Conservation (phyloP, 441 rosid species). For the Kokia cookei region DNA sequence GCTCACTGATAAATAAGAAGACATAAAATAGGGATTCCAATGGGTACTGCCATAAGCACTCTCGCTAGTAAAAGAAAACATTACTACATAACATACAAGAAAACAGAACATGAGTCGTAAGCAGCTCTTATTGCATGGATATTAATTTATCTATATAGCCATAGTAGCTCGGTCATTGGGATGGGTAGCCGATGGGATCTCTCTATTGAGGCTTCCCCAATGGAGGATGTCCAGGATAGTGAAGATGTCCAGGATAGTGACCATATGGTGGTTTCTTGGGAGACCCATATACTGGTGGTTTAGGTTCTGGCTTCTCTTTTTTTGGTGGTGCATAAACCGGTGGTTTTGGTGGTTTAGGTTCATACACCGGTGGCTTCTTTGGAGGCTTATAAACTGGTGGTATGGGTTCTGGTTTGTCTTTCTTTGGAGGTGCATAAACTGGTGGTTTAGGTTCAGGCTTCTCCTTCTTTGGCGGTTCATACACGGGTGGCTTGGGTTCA, state of each 20-base stretch:
- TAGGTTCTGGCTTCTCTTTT: slow-evolving; percentile 1
- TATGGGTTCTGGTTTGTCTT: slow-evolving; percentile 3
- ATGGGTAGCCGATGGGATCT: neutral
- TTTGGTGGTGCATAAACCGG: neutral
- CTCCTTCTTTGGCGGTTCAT: slow-evolving; percentile 12
- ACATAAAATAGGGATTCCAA: neutral
- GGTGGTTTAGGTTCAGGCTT: slow-evolving; percentile 1
- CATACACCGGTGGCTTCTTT: neutral
- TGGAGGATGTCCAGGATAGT: slow-evolving; percentile 14
- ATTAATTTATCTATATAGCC: neutral
- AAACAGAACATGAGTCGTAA: neutral
- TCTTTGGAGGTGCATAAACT: slow-evolving; percentile 2
- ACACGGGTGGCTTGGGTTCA: neutral
- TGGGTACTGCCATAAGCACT: neutral
- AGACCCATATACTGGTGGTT: neutral
- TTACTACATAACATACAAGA: neutral
- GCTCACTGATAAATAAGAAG: neutral
- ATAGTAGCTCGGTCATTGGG: neutral
- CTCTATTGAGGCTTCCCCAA: neutral
- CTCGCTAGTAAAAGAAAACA: neutral
- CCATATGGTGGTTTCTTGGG: slow-evolving; percentile 2
- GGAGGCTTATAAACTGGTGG: slow-evolving; percentile 8
- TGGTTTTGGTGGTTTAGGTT: slow-evolving; percentile 1
- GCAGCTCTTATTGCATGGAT: slow-evolving; percentile 12
- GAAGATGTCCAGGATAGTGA: too few species aligned